Evolutionary conservation across 2,329 filamentous ascomycete genomes (phyloP).

Genomic region (Biscogniauxia sp.): DNA sequence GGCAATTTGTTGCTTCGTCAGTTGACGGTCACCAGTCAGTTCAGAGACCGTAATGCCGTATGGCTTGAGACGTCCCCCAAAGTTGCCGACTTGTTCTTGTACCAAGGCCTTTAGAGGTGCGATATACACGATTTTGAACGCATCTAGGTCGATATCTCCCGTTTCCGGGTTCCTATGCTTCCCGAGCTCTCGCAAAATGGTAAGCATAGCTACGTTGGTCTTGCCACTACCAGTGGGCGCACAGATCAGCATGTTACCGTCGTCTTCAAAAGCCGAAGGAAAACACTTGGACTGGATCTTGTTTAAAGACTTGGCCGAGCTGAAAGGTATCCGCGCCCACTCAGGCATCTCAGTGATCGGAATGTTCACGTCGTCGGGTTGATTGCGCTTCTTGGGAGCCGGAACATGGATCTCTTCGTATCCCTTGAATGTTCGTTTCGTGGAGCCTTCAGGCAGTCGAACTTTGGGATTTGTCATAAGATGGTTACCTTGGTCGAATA

Average conservation of each 20-base stretch:
- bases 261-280: constrained; percentile 84
- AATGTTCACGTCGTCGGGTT: constrained; percentile 76
- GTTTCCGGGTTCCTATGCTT: constrained; percentile 87
- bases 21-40: constrained; percentile 92
- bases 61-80: constrained; percentile 83
- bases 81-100: constrained; percentile 97
- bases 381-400: constrained; percentile 81
- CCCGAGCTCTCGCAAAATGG: constrained; percentile 92
- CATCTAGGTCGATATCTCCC: constrained; percentile 91
- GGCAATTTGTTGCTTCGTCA: constrained; percentile 97
- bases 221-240: constrained; percentile 97
- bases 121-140: constrained; percentile 98
- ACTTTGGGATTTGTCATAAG: constrained; percentile 99
- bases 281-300: constrained; percentile 95
- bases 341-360: constrained; percentile 86
- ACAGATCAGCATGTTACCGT: constrained; percentile 97
- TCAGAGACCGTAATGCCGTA: constrained; percentile 95
- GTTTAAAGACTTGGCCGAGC: constrained; percentile 82
- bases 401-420: constrained; percentile 99
- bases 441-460: constrained; percentile 88
- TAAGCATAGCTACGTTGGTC: constrained; percentile 97
- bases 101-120: constrained; percentile 93
- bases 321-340: constrained; percentile 87
- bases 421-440: constrained; percentile 92
- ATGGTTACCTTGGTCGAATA: constrained; percentile 98